Evolutionary conservation across 129 eudicot species (phyloP), one percentile per base, ranked within the genome.

Genomic region (Tagetes patula): DNA sequence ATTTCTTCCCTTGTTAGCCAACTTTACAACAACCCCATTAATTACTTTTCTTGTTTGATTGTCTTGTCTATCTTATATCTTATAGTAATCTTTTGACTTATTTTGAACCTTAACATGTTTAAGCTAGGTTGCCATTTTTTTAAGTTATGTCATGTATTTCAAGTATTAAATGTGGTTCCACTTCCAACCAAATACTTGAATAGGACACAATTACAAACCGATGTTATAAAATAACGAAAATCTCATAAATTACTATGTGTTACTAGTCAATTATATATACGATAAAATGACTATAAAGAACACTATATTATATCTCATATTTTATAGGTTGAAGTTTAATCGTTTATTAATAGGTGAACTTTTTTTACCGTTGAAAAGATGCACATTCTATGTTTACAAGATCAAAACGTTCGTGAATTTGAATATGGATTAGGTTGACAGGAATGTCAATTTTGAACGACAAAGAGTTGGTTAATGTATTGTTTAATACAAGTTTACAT

Each of bases 1-100:
- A 61, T 61, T 36, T 62, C 46, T 62, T 62, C 30, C 37, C 67
- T 37, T 36, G 67, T 62, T 62, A 62, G n/a, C 47, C 47, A 39
- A 62, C 67, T 62, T 37, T 38, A 62, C 67, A 62, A 64, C 49
- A 9, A 64, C 46, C 48, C 69, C 13, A 2, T 34, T 38, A n/a
- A 2, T 34, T 38, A n/a, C 33, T 64, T 64, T 38, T 14, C 38
- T 39, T 9, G 27, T 20, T 64, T 38, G 48, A n/a, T 64, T 64
- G 9, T 64, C 69, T 11, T 61, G 43, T 61, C 27, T 61, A 48
- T 10, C 1, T 20, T 20, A 20, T 20, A 20, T 20, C 27, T 38
- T 63, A 7, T 6, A 5, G 8, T 63, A 6, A 6, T 56, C 36
- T 8, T 33, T 6, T 37, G 27, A 34, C 45, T 61, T 62, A 62